Percentiles rank a stretch among this genome's conserved stretches.
phyloP scores from a whole-genome alignment of 768 basidiomycete species.

The Tremella fuciformis region DNA sequence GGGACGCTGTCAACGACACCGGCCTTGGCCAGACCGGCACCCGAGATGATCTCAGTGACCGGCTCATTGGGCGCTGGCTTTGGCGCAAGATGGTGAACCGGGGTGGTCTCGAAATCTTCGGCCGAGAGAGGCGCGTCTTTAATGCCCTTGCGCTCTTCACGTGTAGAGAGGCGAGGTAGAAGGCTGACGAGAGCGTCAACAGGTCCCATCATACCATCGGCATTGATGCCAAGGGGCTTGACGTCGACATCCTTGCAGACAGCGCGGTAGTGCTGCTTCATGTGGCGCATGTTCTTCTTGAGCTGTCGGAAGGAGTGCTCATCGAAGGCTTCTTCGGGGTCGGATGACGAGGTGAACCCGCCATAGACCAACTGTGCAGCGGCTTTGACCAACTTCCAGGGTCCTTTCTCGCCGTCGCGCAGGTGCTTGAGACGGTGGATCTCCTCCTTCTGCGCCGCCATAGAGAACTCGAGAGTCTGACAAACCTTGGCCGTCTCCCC shows the following conservation, averaged over 20 bases:
- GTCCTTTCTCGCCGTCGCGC: constrained; percentile 27
- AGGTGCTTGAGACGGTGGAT: constrained; percentile 23
- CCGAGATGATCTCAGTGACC: constrained; percentile 57
- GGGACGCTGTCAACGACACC: constrained; percentile 71
- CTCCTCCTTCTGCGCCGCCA: constrained; percentile 29
- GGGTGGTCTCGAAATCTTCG: constrained; percentile 34
- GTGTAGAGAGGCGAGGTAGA: constrained; percentile 30
- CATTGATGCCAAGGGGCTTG: not conserved
- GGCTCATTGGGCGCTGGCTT: constrained; percentile 46
- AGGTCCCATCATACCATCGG: constrained; percentile 22
- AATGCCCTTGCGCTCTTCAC: constrained; percentile 1
- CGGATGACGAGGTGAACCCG: constrained; percentile 25
- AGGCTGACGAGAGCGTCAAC: constrained; percentile 38
- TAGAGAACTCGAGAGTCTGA: constrained; percentile 21
- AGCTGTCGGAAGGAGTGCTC: constrained; percentile 17
- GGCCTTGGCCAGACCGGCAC: constrained; percentile 73
- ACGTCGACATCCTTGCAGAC: constrained; percentile 14
- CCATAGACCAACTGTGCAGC: constrained; percentile 21
- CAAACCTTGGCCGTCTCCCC: constrained; percentile 31
- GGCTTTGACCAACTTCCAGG: constrained; percentile 38
- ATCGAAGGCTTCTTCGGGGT: constrained; percentile 6
- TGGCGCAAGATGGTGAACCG: constrained; percentile 34
- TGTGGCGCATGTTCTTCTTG: constrained; percentile 24
- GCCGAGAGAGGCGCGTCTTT: constrained; percentile 5
- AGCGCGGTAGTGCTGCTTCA: constrained; percentile 33